Percentiles rank a stretch among this genome's conserved stretches.
Conservation (phyloP, 352 stramenopile genomes). For the Plasmopara muralis region DNA sequence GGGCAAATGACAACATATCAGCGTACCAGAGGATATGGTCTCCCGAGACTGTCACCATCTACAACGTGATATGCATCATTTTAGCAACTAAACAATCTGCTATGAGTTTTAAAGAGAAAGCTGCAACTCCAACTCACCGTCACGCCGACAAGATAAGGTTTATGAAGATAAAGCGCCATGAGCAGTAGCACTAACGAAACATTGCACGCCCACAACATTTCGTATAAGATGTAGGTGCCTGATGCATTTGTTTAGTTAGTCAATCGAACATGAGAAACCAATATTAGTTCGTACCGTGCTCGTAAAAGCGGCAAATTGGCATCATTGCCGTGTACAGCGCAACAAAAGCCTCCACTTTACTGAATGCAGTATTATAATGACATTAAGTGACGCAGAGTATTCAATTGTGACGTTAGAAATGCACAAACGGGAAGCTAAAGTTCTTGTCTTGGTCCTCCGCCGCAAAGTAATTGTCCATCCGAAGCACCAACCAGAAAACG, state of each 20-base stretch:
- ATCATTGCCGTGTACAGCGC: slow-evolving; percentile 44
- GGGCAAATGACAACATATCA: slow-evolving; percentile 62
- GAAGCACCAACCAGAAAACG: slow-evolving; percentile 37
- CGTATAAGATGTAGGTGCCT: slow-evolving; percentile 74
- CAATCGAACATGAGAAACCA: too few species aligned
- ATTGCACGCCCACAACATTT: slow-evolving; percentile 80
- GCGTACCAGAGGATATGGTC: slow-evolving; percentile 92
- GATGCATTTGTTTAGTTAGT: background rate
- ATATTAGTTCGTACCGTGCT: slow-evolving; percentile 37
- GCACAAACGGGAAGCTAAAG: slow-evolving; percentile 51
- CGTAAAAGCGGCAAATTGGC: slow-evolving; percentile 43
- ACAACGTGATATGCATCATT: background rate
- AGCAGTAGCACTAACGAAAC: slow-evolving; percentile 61
- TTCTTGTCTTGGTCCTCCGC: slow-evolving; percentile 29
- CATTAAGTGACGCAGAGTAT: background rate
- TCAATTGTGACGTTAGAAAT: background rate
- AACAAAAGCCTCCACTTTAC: slow-evolving; percentile 46
- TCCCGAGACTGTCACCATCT: slow-evolving; percentile 88
- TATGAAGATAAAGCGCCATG: slow-evolving; percentile 59
- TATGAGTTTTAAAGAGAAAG: background rate
- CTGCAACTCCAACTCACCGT: slow-evolving; percentile 28
- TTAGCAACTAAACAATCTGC: too few species aligned
- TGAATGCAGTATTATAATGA: slow-evolving; percentile 12
- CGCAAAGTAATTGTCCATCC: slow-evolving; percentile 44
- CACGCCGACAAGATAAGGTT: slow-evolving; percentile 78